A percentile compares a stretch with the other conserved stretches of the same genome.
phyloP scores from a whole-genome alignment of 1,284 basidiomycete species.

The Tausonia pullulans region DNA sequence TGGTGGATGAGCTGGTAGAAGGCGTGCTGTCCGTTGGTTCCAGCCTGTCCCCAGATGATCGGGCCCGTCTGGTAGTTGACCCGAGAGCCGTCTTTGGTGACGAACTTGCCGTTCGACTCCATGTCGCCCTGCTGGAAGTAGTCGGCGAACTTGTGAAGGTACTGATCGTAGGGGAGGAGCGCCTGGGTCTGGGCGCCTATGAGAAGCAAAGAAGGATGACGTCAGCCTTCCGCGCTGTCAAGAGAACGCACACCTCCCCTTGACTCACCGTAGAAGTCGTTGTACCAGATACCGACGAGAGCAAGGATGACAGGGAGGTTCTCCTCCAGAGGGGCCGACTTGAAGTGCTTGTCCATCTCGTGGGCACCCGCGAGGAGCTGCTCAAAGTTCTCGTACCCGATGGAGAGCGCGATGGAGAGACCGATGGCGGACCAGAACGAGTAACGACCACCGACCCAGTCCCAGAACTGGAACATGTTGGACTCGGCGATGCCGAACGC shows the following conservation, averaged over 20 bases:
- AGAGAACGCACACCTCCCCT: background rate
- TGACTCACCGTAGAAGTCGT: slow-evolving; percentile 76
- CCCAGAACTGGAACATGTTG: slow-evolving; percentile 99
- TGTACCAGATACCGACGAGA: slow-evolving; percentile 95
- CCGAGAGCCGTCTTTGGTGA: slow-evolving; percentile 84
- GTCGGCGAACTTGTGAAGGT: slow-evolving; percentile 97
- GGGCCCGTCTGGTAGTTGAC: slow-evolving; percentile 97
- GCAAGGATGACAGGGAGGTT: slow-evolving; percentile 90
- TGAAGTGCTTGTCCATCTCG: slow-evolving; percentile 96
- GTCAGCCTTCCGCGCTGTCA: background rate
- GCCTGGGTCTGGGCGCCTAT: slow-evolving; percentile 82
- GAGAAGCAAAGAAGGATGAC: background rate
- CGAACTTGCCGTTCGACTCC: slow-evolving; percentile 97
- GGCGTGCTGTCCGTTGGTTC: slow-evolving; percentile 97
- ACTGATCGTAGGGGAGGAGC: slow-evolving; percentile 94
- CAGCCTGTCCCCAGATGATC: slow-evolving; percentile 97
- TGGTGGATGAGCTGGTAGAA: slow-evolving; percentile 99
- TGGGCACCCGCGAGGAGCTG: slow-evolving; percentile 83
- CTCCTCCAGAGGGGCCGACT: slow-evolving; percentile 70
- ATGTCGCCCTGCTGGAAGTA: slow-evolving; percentile 99
- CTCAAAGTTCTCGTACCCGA: slow-evolving; percentile 92
- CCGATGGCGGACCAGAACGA: slow-evolving; percentile 98
- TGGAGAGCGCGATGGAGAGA: slow-evolving; percentile 80
- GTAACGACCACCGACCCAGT: slow-evolving; percentile 99
- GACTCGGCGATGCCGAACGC: slow-evolving; percentile 83